phyloP scores from a whole-genome alignment of 2,329 filamentous ascomycete genomes.

The Epichloe festucae region DNA sequence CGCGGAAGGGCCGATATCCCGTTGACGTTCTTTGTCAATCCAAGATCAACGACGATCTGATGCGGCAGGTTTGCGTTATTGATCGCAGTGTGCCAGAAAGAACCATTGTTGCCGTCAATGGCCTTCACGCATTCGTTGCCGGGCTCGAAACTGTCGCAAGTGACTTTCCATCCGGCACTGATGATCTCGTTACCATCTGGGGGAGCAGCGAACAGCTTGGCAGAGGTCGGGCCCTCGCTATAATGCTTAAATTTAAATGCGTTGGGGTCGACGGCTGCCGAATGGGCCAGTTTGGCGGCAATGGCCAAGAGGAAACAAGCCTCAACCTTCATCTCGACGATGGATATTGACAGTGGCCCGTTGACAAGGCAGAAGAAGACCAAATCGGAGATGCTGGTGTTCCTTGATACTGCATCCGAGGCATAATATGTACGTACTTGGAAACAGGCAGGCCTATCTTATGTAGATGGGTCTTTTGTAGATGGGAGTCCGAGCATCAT shows the following conservation, averaged over 20 bases:
- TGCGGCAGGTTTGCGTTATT: constrained; percentile 12
- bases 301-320: neutral
- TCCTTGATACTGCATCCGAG: too few species aligned
- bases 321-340: neutral
- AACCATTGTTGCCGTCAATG: constrained; percentile 16
- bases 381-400: neutral
- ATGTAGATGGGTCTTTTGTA: too few species aligned
- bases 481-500: too few species aligned
- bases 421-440: too few species aligned
- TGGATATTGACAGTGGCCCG: neutral
- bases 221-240: neutral
- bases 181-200: constrained; percentile 5
- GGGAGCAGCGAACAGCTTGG: constrained; percentile 3
- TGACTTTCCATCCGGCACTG: constrained; percentile 13
- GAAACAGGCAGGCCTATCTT: too few species aligned
- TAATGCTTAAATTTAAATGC: neutral
- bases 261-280: neutral
- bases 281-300: neutral
- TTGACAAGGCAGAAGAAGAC: neutral
- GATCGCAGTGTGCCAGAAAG: constrained; percentile 17
- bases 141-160: constrained; percentile 15
- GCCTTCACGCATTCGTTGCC: constrained; percentile 17
- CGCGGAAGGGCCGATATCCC: constrained; percentile 19
- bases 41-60: constrained; percentile 19
- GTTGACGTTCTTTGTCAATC: constrained; percentile 13